Evolutionary conservation across 805 yeast species (phyloP).

Genomic region (Blastobotrys peoriensis): DNA sequence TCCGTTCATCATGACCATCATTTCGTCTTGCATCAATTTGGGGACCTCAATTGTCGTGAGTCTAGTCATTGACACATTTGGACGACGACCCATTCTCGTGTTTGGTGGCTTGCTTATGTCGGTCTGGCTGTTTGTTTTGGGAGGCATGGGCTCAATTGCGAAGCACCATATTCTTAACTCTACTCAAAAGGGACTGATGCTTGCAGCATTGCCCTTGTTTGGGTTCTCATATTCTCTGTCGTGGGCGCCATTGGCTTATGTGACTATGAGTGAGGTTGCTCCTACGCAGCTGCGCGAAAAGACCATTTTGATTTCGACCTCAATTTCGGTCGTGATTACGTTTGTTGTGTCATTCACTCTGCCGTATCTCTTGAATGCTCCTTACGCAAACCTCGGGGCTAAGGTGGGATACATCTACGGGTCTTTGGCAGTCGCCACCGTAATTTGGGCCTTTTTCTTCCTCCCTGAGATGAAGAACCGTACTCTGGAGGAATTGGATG

Average conservation of each 20-base stretch:
- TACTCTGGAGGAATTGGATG: slow-evolving; percentile 2
- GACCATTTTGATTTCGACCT: slow-evolving; percentile 2
- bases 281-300: neutral
- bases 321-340: slow-evolving; percentile 5
- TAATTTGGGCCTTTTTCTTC: neutral
- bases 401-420: slow-evolving; percentile 10
- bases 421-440: neutral
- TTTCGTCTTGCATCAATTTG: neutral
- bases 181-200: slow-evolving; percentile 1
- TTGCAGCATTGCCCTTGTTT: slow-evolving; percentile 3
- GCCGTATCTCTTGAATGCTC: slow-evolving; percentile 8
- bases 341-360: slow-evolving; percentile 6
- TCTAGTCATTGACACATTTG: slow-evolving; percentile 5
- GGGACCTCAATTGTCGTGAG: neutral
- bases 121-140: slow-evolving; percentile 5
- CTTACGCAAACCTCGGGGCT: slow-evolving; percentile 8
- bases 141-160: slow-evolving; percentile 4
- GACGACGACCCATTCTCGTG: slow-evolving; percentile 3
- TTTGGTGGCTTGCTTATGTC: slow-evolving; percentile 4
- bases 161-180: neutral
- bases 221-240: slow-evolving; percentile 3
- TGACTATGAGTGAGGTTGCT: slow-evolving; percentile 4
- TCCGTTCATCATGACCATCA: slow-evolving; percentile 2
- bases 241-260: slow-evolving; percentile 8
- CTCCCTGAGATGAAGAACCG: slow-evolving; percentile 2